Conservation (phyloP, 352 stramenopile species). For the Globisporangium emineosum region DNA sequence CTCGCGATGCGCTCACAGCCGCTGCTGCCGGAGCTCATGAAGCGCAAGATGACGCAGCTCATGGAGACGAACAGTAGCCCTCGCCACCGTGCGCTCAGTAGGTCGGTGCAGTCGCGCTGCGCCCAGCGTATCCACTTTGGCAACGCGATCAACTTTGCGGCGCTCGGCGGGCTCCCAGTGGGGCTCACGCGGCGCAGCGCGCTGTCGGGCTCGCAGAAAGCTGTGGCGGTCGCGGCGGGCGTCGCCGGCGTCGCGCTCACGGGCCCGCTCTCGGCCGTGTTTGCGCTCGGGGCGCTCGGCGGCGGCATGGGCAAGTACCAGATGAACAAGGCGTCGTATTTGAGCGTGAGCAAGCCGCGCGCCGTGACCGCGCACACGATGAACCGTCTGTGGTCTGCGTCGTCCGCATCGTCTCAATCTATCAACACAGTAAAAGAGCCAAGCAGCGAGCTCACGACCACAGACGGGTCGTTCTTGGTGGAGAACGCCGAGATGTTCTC, state of each 20-base stretch:
- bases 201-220: constrained; percentile 53
- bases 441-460: not conserved
- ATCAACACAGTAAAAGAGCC: too few relatives aligned
- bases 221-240: constrained; percentile 42
- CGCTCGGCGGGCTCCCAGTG: constrained; percentile 46
- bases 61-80: constrained; percentile 1
- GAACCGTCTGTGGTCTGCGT: not conserved
- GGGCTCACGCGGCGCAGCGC: constrained; percentile 51
- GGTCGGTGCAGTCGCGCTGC: constrained; percentile 31
- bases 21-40: constrained; percentile 5
- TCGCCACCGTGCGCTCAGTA: not conserved
- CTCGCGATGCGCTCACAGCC: not conserved
- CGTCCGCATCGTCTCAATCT: not conserved
- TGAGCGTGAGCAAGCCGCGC: constrained; percentile 39
- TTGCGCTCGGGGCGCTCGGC: constrained; percentile 50
- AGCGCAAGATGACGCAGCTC: not conserved
- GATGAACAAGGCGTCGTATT: constrained; percentile 55
- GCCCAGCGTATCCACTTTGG: constrained; percentile 38
- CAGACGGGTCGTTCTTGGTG: constrained; percentile 42
- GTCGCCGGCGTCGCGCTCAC: constrained; percentile 55
- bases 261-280: constrained; percentile 43
- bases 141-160: constrained; percentile 37
- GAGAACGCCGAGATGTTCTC: constrained; percentile 59
- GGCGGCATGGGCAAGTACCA: constrained; percentile 64
- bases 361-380: constrained; percentile 9